Conservation (phyloP, 805 yeast species). For the Metschnikowia anglica region DNA sequence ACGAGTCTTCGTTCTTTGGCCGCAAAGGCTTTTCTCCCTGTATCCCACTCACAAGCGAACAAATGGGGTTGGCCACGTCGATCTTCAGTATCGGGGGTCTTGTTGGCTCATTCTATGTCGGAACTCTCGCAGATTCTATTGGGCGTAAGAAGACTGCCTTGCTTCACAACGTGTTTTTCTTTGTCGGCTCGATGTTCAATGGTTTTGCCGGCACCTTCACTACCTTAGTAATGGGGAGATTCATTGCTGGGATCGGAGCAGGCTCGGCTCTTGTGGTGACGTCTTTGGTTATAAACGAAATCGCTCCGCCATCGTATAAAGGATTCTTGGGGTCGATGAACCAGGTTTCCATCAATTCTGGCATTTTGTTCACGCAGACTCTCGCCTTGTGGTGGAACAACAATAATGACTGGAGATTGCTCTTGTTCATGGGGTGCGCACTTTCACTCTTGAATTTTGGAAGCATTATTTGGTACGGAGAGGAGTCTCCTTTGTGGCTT, state of each 20-base stretch:
- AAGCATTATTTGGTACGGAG: conserved; percentile 39
- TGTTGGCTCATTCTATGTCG: conserved; percentile 68
- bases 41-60: conserved; percentile 53
- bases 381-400: conserved; percentile 70
- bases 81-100: conserved; percentile 84
- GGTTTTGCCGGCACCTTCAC: conserved; percentile 46
- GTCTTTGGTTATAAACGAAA: conserved; percentile 78
- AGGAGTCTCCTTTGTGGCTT: conserved; percentile 88
- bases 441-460: conserved; percentile 53
- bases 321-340: conserved; percentile 89
- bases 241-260: conserved; percentile 80
- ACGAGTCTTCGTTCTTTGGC: conserved; percentile 42
- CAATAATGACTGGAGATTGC: conserved; percentile 66
- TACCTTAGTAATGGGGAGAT: conserved; percentile 61
- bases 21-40: conserved; percentile 47
- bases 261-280: conserved; percentile 85
- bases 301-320: conserved; percentile 63
- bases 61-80: conserved; percentile 73
- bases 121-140: conserved; percentile 56
- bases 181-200: conserved; percentile 64
- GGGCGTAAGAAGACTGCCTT: conserved; percentile 63
- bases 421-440: conserved; percentile 60
- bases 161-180: conserved; percentile 49
- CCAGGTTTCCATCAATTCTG: conserved; percentile 82
- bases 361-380: conserved; percentile 78